phyloP scores from a whole-genome alignment of 179 eudicot genomes.

The Drosera spatulata region DNA sequence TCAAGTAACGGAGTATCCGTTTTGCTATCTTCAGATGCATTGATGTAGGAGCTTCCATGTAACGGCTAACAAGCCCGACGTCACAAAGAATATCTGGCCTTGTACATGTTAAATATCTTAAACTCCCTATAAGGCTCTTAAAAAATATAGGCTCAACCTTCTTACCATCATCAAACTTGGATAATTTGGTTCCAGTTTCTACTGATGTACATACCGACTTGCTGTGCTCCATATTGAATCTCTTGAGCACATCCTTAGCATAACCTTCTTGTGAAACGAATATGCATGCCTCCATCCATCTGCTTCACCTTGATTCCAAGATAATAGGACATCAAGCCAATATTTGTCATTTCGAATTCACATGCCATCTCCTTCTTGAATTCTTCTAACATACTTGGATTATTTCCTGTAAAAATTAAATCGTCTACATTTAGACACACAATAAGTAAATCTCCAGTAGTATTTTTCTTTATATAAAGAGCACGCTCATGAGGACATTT shows the following conservation, averaged over 20 bases:
- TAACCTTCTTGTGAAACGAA: not conserved
- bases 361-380: not conserved
- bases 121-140: slow-evolving; percentile 1
- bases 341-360: not conserved
- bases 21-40: not conserved
- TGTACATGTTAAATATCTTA: not conserved
- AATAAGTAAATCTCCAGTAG: not conserved
- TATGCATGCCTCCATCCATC: not conserved
- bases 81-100: not conserved
- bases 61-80: not conserved
- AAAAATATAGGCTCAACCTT: not conserved
- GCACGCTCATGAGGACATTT: not conserved
- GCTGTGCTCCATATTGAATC: not conserved
- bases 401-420: not conserved
- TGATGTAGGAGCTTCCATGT: not conserved
- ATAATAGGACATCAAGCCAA: not conserved
- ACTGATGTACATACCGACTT: not conserved
- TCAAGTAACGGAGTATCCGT: not conserved
- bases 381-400: not conserved
- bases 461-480: not conserved
- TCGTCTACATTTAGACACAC: slow-evolving; percentile 1
- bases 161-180: not conserved
- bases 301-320: not conserved
- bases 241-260: not conserved
- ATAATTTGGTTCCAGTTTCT: not conserved